These are phyloP conservation scores for Arabidopsis arenosa DNA, from an alignment of 345 rosid genomes.

Conservation along the genomic window DNA sequence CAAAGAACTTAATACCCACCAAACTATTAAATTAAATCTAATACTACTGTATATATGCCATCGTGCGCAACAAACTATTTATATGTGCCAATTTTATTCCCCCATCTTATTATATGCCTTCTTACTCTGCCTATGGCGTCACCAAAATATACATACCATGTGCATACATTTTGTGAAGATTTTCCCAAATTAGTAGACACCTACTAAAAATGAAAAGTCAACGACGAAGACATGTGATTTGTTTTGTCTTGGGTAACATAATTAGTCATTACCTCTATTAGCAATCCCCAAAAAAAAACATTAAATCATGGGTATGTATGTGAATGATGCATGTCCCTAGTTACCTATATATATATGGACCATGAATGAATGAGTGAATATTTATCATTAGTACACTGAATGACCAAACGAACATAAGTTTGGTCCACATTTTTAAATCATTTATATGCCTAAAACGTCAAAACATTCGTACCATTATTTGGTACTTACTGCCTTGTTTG, in stretches of 20 bases:
- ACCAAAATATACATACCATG: slow-evolving; percentile 42
- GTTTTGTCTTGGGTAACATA: slow-evolving; percentile 30
- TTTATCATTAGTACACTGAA: slow-evolving; percentile 11
- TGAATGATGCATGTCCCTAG: slow-evolving; percentile 29
- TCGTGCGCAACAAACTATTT: slow-evolving; percentile 44
- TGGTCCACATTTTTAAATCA: slow-evolving; percentile 25
- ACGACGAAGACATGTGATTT: slow-evolving; percentile 36
- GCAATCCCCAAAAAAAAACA: slow-evolving; percentile 31
- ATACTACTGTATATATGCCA: slow-evolving; percentile 29
- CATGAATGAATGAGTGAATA: neutral
- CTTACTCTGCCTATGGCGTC: slow-evolving; percentile 57
- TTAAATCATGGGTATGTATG: slow-evolving; percentile 3
- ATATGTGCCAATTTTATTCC: slow-evolving; percentile 34
- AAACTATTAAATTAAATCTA: slow-evolving; percentile 25
- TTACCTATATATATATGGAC: slow-evolving; percentile 20
- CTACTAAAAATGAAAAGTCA: slow-evolving; percentile 27
- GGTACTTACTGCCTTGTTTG: slow-evolving; percentile 24
- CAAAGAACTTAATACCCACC: slow-evolving; percentile 48
- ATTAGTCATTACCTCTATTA: slow-evolving; percentile 24
- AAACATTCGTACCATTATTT: slow-evolving; percentile 39
- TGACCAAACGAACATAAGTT: slow-evolving; percentile 20
- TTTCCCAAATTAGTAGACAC: slow-evolving; percentile 6
- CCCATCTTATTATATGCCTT: slow-evolving; percentile 43
- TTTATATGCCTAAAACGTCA: slow-evolving; percentile 22
- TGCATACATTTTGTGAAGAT: slow-evolving; percentile 17